phyloP scores from a whole-genome alignment of 768 basidiomycete species.

The Tubosaeta sp. region DNA sequence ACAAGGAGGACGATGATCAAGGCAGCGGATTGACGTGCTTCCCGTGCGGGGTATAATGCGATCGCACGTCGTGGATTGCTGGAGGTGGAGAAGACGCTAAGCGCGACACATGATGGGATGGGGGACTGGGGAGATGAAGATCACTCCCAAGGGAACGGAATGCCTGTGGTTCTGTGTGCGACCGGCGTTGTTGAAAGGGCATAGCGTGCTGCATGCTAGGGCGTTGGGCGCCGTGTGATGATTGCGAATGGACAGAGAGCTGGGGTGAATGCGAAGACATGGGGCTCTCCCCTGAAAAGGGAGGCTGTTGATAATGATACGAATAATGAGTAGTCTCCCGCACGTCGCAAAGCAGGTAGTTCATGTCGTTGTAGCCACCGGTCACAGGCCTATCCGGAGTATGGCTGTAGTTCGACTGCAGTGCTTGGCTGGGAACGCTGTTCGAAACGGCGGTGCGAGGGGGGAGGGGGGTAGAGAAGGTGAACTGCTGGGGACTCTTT shows the following conservation, averaged over 20 bases:
- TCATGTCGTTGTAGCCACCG: conserved; percentile 43
- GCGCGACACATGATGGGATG: conserved; percentile 39
- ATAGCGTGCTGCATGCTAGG: conserved; percentile 40
- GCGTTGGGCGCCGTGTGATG: conserved; percentile 33
- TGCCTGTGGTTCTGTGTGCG: conserved; percentile 54
- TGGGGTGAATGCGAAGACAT: conserved; percentile 43
- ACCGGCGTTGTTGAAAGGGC: conserved; percentile 53
- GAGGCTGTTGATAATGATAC: conserved; percentile 48
- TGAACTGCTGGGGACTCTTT: conserved; percentile 44
- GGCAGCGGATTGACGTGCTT: conserved; percentile 45
- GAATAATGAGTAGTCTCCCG: conserved; percentile 49
- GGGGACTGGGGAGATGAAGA: conserved; percentile 46
- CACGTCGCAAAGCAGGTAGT: conserved; percentile 42
- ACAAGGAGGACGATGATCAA: conserved; percentile 30
- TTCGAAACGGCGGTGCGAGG: conserved; percentile 42
- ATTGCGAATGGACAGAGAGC: conserved; percentile 34
- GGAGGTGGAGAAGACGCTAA: conserved; percentile 41
- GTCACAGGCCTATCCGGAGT: conserved; percentile 48
- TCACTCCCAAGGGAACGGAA: conserved; percentile 46
- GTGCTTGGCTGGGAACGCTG: conserved; percentile 36
- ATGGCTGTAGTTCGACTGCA: conserved; percentile 42
- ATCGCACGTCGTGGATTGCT: conserved; percentile 34
- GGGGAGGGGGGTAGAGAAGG: conserved; percentile 37
- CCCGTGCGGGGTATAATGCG: conserved; percentile 40
- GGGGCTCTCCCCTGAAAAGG: conserved; percentile 42